Conservation (phyloP, 148 eudicot genomes). For the Camellia japonica region DNA sequence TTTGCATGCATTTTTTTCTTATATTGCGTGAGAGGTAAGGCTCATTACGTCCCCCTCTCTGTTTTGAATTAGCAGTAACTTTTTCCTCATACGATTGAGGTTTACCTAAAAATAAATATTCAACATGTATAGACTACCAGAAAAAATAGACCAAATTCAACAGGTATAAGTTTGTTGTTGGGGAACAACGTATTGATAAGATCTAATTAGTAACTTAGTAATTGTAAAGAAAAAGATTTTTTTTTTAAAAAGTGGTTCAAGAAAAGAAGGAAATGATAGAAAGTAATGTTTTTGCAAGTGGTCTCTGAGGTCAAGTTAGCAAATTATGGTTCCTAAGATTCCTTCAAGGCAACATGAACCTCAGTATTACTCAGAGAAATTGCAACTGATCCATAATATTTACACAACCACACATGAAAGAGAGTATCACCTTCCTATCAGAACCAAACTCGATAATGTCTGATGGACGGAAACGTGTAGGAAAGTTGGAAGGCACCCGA, state of each 20-base stretch:
- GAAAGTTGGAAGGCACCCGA: slow-evolving; percentile 69
- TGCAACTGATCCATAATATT: neutral
- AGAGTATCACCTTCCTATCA: slow-evolving; percentile 53
- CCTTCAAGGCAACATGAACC: neutral
- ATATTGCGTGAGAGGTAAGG: too few relatives aligned
- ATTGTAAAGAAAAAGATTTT: neutral
- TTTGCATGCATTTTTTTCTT: too few relatives aligned
- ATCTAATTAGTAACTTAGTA: neutral
- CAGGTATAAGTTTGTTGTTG: neutral
- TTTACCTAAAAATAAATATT: neutral
- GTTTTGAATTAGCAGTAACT: too few relatives aligned
- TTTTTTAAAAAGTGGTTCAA: neutral
- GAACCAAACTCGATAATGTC: slow-evolving; percentile 73
- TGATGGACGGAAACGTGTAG: slow-evolving; percentile 72
- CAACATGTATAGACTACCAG: neutral
- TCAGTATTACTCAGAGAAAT: neutral
- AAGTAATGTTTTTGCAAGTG: neutral
- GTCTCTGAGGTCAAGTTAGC: neutral
- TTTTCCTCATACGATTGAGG: too few relatives aligned
- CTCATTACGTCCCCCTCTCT: too few relatives aligned
- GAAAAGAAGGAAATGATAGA: neutral
- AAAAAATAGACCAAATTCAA: slow-evolving; percentile 5
- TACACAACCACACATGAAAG: neutral
- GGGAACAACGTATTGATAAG: neutral
- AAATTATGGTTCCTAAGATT: neutral